Base-by-base conservation (phyloP, 495 filamentous ascomycete species). In the Neurospora sp. region DNA sequence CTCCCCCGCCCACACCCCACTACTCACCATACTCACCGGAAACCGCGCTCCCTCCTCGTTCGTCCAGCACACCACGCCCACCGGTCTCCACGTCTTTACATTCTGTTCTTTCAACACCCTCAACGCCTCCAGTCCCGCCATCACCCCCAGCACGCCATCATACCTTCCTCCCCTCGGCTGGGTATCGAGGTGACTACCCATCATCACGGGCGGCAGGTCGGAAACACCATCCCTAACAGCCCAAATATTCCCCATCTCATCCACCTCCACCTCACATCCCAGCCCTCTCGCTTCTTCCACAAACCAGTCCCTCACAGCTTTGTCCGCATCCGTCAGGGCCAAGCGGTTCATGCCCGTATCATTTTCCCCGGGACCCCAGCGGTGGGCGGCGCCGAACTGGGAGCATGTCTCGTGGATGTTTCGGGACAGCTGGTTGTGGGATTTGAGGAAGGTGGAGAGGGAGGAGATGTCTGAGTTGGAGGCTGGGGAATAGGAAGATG, bases 1-100 rank as follows among this genome's bases (percentile, higher is more conserved):
- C 44, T 82, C 84, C 46, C 88, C 91, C 1, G 91, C 87, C 92
- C 92, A 94, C 35, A 96, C 92, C 5, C 92, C 92, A 5, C 91
- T 93, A 9, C 89, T 83, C 7, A 91, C 78, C 91, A 94, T 94
- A 72, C 89, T 91, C 22, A 91, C 87, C 4, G 93, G 92, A 77
- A 94, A 96, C 10, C 93, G 86, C 0, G 92, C 92, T 1, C 92
- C 93, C 79, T 94, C 92, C 78, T 94, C 93, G 75, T 94, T 94
- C 0, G 92, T 94, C 93, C 92, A 96, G 74, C 93, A 93, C 1
- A 94, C 87, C 10, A 92, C 88, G 9, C 91, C 91, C 11, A 94
- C 80, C 5, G 89, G 89, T 74, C 88, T 92, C 61, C 90, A 87
- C 0, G 92, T 93, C 78, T 90, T 86, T n/a, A 90, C 82, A 9